Base-by-base conservation (phyloP, 192 early-diverging fungal genomes). In the Gaertneriomyces sp. region DNA sequence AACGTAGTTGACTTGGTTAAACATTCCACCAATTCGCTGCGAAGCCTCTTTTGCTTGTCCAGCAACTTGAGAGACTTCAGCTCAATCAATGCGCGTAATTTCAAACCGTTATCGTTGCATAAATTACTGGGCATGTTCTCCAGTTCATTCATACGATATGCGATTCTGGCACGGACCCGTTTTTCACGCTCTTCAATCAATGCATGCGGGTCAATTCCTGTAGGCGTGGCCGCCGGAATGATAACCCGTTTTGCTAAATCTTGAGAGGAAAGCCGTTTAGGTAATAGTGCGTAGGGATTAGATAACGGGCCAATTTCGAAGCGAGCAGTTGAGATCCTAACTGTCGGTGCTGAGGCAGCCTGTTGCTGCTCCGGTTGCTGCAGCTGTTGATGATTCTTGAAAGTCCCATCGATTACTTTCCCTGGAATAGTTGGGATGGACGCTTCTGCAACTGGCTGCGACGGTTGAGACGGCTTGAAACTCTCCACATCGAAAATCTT, bases 31-130 rank as follows among this genome's bases (percentile, higher is more conserved):
- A 99, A 74, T 53, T 91, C 89, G 11, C 49, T 33, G 0, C 75
- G 61, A 53, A 91, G 73, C 72, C 77, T 76, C 63, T 83, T 85
- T 74, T 95, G 93, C 71, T 89, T 89, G 47, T 88, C 79, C 46
- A 91, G 72, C 45, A 98, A 74, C 49, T 84, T 77, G 39, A 98
- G 79, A 9, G 86, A 75, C 76, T 96, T 96, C 66, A 96, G 77
- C 80, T 98, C 96, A 55, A 95, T 90, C 7, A 92, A 68, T 8
- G 90, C 90, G 58, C 84, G 81, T 2, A 95, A 64, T 61, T 94
- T 92, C 20, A 81, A 69, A 55, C 83, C 82, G 8, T 78, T 71
- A 64, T 86, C 85, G 68, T 87, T 86, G 40, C 85, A 71, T 39
- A 92, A 66, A 53, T 80, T 88, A 53, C 80, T 81, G 3, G 89